phyloP scores from a whole-genome alignment of 169 alveolate genomes.

The Plasmodium adleri region DNA sequence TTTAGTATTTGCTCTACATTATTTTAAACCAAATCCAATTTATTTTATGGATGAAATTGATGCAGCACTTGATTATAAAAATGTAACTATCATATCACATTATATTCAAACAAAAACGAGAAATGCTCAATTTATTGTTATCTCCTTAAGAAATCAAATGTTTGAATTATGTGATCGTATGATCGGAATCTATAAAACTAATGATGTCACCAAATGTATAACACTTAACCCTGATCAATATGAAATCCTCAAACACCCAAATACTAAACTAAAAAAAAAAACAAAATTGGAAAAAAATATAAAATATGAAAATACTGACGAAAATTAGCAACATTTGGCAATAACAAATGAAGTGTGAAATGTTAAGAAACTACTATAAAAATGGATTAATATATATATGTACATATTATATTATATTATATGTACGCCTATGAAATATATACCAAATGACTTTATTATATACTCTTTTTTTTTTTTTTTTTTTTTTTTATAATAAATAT shows the following conservation, averaged over 20 bases:
- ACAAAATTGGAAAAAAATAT: background rate
- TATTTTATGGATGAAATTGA: slow-evolving; percentile 99
- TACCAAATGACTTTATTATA: too few relatives aligned
- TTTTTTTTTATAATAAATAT: too few relatives aligned
- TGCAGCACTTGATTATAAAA: slow-evolving; percentile 99
- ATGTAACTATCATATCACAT: slow-evolving; percentile 94
- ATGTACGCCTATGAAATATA: too few relatives aligned
- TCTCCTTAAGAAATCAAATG: slow-evolving; percentile 97
- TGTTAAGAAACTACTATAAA: background rate
- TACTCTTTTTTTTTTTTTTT: too few relatives aligned
- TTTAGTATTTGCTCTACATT: slow-evolving; percentile 98
- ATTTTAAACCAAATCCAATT: slow-evolving; percentile 98
- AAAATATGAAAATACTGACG: background rate
- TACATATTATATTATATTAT: too few relatives aligned
- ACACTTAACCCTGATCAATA: slow-evolving; percentile 50
- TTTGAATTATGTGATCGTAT: slow-evolving; percentile 95
- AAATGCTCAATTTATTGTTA: slow-evolving; percentile 98
- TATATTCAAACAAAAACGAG: slow-evolving; percentile 93
- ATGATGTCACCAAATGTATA: slow-evolving; percentile 91
- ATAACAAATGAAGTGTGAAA: too few relatives aligned
- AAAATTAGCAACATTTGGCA: too few relatives aligned
- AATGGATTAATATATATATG: too few relatives aligned
- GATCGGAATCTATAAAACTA: slow-evolving; percentile 95
- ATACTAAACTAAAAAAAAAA: background rate
- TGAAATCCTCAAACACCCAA: background rate